Percentiles rank a stretch among this genome's conserved stretches.
Conservation (phyloP, 139 green algal species). For the Tetraselmis striata region DNA sequence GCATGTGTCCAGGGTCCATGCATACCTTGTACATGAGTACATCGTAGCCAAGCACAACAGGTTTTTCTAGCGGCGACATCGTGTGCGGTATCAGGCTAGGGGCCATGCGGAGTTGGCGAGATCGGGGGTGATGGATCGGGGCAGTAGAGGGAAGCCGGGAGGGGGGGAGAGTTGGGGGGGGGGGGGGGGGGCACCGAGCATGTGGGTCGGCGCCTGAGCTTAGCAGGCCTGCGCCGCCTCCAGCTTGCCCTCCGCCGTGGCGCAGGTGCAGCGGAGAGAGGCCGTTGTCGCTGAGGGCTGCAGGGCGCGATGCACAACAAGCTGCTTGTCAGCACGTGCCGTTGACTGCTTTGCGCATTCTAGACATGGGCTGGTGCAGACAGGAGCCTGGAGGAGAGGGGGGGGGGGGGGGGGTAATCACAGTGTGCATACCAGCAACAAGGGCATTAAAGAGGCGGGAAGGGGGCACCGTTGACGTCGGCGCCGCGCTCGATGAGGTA, state of each 20-base stretch:
- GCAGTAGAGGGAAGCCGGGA: neutral
- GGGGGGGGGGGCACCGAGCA: neutral
- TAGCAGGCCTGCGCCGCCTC: neutral
- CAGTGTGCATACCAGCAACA: no score
- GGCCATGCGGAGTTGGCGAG: neutral
- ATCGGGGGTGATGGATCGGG: no score
- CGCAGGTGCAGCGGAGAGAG: neutral
- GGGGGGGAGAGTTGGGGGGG: neutral
- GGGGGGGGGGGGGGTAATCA: no score
- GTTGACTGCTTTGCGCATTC: no score
- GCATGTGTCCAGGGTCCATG: no score
- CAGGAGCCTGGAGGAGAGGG: no score
- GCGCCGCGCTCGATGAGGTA: constrained; percentile 28
- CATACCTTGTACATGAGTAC: no score
- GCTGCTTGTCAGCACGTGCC: no score
- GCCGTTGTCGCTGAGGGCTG: neutral
- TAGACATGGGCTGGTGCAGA: no score
- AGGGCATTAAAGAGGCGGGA: neutral
- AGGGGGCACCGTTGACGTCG: constrained; percentile 9
- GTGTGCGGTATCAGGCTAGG: neutral
- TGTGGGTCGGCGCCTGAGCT: neutral
- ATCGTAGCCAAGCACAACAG: no score
- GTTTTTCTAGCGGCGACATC: no score
- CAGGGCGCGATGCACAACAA: no score
- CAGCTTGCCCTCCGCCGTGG: neutral